These are phyloP conservation scores for Aspergillus tamarii DNA, from an alignment of 2,329 filamentous ascomycete genomes.

Conservation along the genomic window DNA sequence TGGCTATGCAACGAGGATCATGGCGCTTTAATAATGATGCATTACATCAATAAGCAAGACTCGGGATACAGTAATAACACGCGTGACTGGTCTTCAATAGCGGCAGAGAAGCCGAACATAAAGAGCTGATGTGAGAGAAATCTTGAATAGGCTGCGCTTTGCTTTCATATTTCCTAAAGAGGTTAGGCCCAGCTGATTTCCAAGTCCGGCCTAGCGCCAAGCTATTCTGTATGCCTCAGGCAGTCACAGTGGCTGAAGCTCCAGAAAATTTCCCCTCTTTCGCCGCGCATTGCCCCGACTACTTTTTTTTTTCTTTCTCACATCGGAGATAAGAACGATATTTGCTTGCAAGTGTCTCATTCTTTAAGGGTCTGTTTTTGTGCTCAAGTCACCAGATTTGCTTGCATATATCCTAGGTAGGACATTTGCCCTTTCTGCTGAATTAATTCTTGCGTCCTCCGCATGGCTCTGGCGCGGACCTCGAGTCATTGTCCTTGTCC, in stretches of 20 bases:
- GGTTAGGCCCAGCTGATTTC: neutral
- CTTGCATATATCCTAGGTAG: neutral
- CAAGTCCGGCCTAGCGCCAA: neutral
- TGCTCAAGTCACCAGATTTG: neutral
- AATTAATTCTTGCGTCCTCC: neutral
- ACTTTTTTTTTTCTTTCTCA: constrained; percentile 8
- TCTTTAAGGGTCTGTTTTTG: neutral
- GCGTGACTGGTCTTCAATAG: neutral
- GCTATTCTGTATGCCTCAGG: constrained; percentile 2
- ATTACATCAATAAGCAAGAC: neutral
- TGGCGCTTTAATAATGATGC: neutral
- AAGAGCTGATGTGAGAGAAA: neutral
- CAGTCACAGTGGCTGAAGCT: constrained; percentile 14
- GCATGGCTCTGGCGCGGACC: neutral
- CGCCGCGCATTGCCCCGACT: constrained; percentile 13
- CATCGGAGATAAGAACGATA: constrained; percentile 9
- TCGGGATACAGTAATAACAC: neutral
- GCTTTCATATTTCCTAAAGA: neutral
- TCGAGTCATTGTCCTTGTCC: neutral
- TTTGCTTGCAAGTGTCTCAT: constrained; percentile 6
- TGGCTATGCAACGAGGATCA: neutral
- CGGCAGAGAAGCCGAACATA: neutral
- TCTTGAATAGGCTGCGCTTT: neutral
- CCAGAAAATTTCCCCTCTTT: constrained; percentile 20
- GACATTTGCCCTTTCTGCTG: neutral